Evolutionary conservation across 352 stramenopile genomes (phyloP).

Genomic region (Phytophthora kernoviae): DNA sequence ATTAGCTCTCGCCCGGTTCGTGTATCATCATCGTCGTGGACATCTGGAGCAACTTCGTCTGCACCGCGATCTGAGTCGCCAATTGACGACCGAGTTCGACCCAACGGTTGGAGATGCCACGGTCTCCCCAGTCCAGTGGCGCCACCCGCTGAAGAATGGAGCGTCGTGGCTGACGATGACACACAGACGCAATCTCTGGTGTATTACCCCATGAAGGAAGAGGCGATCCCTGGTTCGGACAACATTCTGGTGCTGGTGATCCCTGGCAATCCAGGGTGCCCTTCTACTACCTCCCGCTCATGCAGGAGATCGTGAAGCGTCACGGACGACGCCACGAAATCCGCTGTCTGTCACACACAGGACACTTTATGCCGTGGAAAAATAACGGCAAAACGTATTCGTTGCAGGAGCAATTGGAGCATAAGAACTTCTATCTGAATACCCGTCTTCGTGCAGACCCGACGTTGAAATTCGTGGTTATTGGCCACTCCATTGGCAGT

Average conservation of each 20-base stretch:
- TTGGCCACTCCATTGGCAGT: conserved; percentile 72
- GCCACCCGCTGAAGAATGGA: conserved; percentile 52
- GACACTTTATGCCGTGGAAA: conserved; percentile 72
- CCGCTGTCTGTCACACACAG: conserved; percentile 58
- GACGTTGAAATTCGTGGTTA: conserved; percentile 49
- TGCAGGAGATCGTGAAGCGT: conserved; percentile 52
- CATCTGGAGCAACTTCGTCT: conserved; percentile 49
- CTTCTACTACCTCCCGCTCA: conserved; percentile 71
- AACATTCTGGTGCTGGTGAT: conserved; percentile 66
- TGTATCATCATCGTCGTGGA: conserved; percentile 49
- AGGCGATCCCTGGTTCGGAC: neutral
- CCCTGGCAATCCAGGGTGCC: conserved; percentile 70
- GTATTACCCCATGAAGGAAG: conserved; percentile 34
- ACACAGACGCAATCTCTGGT: conserved; percentile 51
- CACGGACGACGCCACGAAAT: conserved; percentile 52
- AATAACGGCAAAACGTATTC: conserved; percentile 56
- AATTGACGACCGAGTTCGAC: conserved; percentile 27
- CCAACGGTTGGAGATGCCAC: conserved; percentile 5
- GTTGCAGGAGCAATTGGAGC: conserved; percentile 61
- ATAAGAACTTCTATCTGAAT: conserved; percentile 57
- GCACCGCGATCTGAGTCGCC: conserved; percentile 37
- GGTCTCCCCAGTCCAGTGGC: conserved; percentile 9
- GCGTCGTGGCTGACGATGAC: conserved; percentile 47
- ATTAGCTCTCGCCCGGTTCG: conserved; percentile 46
- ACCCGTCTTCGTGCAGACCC: conserved; percentile 52